Base-by-base conservation (phyloP, 2,329 filamentous ascomycete genomes). In the Alternaria panax region DNA sequence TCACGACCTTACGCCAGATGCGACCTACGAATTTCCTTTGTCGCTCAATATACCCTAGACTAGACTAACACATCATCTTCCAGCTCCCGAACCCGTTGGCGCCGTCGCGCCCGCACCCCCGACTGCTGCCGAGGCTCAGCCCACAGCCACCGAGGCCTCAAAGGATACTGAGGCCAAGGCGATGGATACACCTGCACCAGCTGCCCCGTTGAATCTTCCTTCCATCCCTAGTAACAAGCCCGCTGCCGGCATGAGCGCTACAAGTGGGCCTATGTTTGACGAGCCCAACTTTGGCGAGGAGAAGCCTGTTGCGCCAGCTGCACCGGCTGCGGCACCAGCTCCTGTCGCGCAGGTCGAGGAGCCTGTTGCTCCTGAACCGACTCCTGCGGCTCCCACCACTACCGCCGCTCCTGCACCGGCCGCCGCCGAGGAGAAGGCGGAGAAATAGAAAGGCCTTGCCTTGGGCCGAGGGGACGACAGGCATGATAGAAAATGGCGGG, bases 201-300 rank as follows among this genome's bases (percentile, higher is more conserved):
- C 63, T 32, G 63, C 62, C 27, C 51, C 68, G 2, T 59, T 69
- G 20, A 63, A 68, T 36, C 52, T 67, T 9, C 70, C 73, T 6
- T 65, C 65, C 11, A 54, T 75, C 40, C 73, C 75, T 5, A 54
- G 66, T 7, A 63, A 62, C 12, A 67, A 72, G 61, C 69, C 71
- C 24, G 75, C 74, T 22, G 73, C 73, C 18, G 75, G 76, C 32
- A 79, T 79, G 77, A 78, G 74, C 34, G 77, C 77, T 12, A 79
- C 77, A 9, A 78, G 74, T 32, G 77, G 77, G 16, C 77, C 77
- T 9, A 58, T 79, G 67, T 68, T 66, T 38, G 75, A 76, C 24
- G 67, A 76, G 51, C 70, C 69, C 25, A 66, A 71, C 54, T 74
- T 77, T 38, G 60, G 59, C 25, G 62, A 64, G 18, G 68, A 71